These are phyloP conservation scores for Boletus subparvulus DNA, from an alignment of 768 basidiomycete species.

Conservation along the genomic window DNA sequence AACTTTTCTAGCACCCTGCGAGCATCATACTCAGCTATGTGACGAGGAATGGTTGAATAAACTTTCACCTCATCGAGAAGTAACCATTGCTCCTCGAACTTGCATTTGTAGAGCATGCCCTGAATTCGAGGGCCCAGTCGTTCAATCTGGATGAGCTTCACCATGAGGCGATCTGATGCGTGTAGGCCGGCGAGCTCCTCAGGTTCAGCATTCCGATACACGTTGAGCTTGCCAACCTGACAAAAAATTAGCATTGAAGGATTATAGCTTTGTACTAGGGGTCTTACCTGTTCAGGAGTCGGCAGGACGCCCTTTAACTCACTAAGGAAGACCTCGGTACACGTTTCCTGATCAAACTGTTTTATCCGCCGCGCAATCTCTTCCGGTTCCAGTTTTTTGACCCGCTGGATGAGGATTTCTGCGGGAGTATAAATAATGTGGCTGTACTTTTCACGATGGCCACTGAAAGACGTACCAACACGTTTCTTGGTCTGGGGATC, in stretches of 20 bases:
- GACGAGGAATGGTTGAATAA: background rate
- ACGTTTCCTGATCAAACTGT: constrained; percentile 83
- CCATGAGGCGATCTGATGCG: constrained; percentile 94
- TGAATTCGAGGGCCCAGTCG: constrained; percentile 85
- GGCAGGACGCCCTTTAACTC: constrained; percentile 88
- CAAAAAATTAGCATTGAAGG: background rate
- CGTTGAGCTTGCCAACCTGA: constrained; percentile 84
- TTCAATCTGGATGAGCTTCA: constrained; percentile 93
- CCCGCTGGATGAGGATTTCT: constrained; percentile 93
- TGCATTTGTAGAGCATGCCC: constrained; percentile 91
- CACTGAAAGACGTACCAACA: constrained; percentile 62
- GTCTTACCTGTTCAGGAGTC: constrained; percentile 79
- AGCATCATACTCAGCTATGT: constrained; percentile 7
- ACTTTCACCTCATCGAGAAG: constrained; percentile 73
- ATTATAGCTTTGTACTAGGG: background rate
- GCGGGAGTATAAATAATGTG: background rate
- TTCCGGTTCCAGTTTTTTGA: constrained; percentile 81
- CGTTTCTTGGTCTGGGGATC: constrained; percentile 90
- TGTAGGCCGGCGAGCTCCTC: constrained; percentile 89
- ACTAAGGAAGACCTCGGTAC: constrained; percentile 84
- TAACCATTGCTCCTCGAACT: constrained; percentile 82
- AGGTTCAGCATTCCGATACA: constrained; percentile 82
- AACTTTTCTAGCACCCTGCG: constrained; percentile 76
- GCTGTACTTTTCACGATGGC: background rate
- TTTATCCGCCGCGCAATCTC: constrained; percentile 82